These are phyloP conservation scores for Hygrophoropsis aurantiaca DNA, from an alignment of 768 basidiomycete genomes.

Conservation along the genomic window DNA sequence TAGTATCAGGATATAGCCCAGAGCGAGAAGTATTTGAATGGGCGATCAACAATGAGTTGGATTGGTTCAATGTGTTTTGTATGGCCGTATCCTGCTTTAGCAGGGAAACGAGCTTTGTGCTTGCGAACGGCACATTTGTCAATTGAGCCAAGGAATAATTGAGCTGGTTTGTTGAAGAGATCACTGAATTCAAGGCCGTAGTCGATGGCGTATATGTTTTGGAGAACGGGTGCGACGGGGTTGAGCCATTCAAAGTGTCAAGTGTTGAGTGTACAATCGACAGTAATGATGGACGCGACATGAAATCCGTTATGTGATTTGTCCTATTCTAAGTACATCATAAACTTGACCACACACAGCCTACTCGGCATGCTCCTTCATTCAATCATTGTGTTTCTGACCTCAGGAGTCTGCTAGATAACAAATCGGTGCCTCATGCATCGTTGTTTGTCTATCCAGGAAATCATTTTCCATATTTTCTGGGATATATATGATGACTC, in stretches of 20 bases:
- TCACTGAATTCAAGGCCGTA: slow-evolving; percentile 47
- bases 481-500: not conserved
- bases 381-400: too few species aligned
- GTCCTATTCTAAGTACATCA: too few species aligned
- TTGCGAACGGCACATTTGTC: slow-evolving; percentile 44
- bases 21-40: slow-evolving; percentile 17
- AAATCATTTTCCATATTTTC: not conserved
- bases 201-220: slow-evolving; percentile 15
- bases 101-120: slow-evolving; percentile 66
- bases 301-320: too few species aligned
- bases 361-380: too few species aligned
- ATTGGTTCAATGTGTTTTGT: slow-evolving; percentile 39
- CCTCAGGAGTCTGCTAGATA: too few species aligned
- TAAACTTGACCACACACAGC: too few species aligned
- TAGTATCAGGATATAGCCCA: slow-evolving; percentile 26
- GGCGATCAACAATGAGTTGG: slow-evolving; percentile 22
- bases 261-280: slow-evolving; percentile 26
- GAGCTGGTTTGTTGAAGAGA: slow-evolving; percentile 52
- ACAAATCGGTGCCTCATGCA: too few species aligned
- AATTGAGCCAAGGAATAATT: slow-evolving; percentile 50
- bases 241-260: slow-evolving; percentile 23
- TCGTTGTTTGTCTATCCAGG: not conserved
- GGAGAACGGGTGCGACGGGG: slow-evolving; percentile 26
- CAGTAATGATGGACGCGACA: slow-evolving; percentile 23
- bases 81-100: slow-evolving; percentile 63